A percentile compares a stretch with the other conserved stretches of the same genome.
phyloP scores from a whole-genome alignment of 495 filamentous ascomycete genomes.

The Umbilicaria muhlenbergii region DNA sequence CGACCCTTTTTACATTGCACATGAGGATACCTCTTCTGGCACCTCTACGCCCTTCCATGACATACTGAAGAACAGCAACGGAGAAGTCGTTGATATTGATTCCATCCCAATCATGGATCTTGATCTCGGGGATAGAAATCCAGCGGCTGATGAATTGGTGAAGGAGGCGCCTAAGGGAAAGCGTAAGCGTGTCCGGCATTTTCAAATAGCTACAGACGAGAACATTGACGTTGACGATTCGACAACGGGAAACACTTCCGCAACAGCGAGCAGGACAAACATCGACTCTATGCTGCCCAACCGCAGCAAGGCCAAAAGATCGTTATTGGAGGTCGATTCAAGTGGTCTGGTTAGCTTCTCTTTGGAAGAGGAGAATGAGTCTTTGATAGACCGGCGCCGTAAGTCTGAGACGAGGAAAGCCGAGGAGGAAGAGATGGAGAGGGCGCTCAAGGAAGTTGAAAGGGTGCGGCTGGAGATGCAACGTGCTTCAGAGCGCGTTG shows the following conservation, averaged over 20 bases:
- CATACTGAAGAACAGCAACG: slow-evolving; percentile 50
- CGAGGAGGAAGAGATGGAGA: slow-evolving; percentile 70
- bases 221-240: slow-evolving; percentile 22
- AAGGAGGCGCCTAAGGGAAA: slow-evolving; percentile 5
- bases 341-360: slow-evolving; percentile 55
- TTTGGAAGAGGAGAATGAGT: slow-evolving; percentile 34
- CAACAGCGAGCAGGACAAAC: slow-evolving; percentile 15
- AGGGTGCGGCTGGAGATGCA: slow-evolving; percentile 79
- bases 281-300: slow-evolving; percentile 7
- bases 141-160: slow-evolving; percentile 10
- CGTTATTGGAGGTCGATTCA: slow-evolving; percentile 69
- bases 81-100: slow-evolving; percentile 71
- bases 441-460: slow-evolving; percentile 77
- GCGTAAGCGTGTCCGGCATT: slow-evolving; percentile 23
- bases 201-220: slow-evolving; percentile 50
- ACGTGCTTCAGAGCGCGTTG: slow-evolving; percentile 66
- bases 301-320: slow-evolving; percentile 29
- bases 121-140: slow-evolving; percentile 39
- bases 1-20: slow-evolving; percentile 86
- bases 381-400: slow-evolving; percentile 17
- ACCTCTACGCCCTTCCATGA: slow-evolving; percentile 56
- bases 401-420: slow-evolving; percentile 37
- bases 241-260: not conserved
- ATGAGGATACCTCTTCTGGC: slow-evolving; percentile 30
- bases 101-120: slow-evolving; percentile 90